phyloP scores from a whole-genome alignment of 129 eudicot genomes.

The Lonicera japonica region DNA sequence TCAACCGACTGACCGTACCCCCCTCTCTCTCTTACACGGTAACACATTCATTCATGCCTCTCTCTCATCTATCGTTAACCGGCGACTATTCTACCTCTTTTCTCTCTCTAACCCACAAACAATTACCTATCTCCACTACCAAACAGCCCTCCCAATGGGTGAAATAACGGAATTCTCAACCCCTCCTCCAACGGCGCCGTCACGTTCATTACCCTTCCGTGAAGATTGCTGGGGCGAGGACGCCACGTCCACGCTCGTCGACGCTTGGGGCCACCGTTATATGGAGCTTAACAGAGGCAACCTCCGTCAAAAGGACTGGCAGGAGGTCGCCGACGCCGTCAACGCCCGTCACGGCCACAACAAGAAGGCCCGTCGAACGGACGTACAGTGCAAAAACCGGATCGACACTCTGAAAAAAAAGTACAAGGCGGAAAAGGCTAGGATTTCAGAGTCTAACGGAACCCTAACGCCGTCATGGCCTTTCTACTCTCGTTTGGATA shows the following conservation, averaged over 20 bases:
- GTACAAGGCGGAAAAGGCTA: constrained; percentile 79
- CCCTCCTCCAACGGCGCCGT: constrained; percentile 21
- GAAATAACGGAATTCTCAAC: constrained; percentile 32
- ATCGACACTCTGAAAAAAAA: constrained; percentile 95
- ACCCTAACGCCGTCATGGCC: constrained; percentile 47
- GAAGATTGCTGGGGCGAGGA: constrained; percentile 96
- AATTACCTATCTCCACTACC: constrained; percentile 6
- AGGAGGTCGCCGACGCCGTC: constrained; percentile 85
- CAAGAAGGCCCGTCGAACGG: constrained; percentile 81
- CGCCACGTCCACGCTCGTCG: constrained; percentile 82
- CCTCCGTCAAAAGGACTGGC: constrained; percentile 99
- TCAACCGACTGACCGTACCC: constrained; percentile 13
- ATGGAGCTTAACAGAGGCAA: constrained; percentile 84
- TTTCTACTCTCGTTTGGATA: constrained; percentile 48
- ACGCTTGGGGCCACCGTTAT: constrained; percentile 92
- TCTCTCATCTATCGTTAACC: constrained; percentile 36
- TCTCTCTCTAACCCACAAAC: constrained; percentile 4
- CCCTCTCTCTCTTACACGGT: too few species aligned
- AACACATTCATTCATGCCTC: constrained; percentile 16
- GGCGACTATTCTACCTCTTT: constrained; percentile 23
- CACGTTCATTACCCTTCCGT: constrained; percentile 58
- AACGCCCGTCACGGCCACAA: constrained; percentile 73
- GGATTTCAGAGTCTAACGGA: constrained; percentile 59
- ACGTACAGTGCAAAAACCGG: constrained; percentile 93
- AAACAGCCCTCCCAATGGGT: constrained; percentile 34